Base-by-base conservation (phyloP, 2,329 filamentous ascomycete species). In the Trichoderma koningii region DNA sequence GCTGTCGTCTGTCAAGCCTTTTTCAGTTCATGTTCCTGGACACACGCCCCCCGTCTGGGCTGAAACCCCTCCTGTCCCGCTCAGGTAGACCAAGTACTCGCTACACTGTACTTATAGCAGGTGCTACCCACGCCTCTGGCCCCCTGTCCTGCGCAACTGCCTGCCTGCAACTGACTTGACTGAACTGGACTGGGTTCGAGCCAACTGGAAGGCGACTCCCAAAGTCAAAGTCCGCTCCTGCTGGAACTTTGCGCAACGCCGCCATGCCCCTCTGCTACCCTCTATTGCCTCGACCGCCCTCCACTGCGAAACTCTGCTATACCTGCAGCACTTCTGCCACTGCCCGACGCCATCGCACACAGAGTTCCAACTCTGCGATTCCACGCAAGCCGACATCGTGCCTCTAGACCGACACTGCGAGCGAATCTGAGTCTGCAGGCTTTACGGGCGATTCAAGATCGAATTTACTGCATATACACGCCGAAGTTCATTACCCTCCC, bases 221-320 rank as follows among this genome's bases (percentile, higher is more conserved):
- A 65, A 65, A 65, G 63, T 65, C 60, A 65, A 65, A 65, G 63
- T 65, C 63, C 61, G 61, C 61, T 64, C 45, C 48, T 60, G 41
- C 55, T 52, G 48, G 48, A 30, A 19, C 17, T 47, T 42, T n/a
- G 23, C 30, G 30, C 30, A 23, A 60, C 50, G 21, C 42, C 63
- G 26, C 19, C 44, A 42, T 65, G 63, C 63, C 63, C 63, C 63
- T 65, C 63, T 65, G 50, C 42, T 50, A 17, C 38, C 42, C 28
- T 52, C 50, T n/a, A 52, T 34, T 34, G 30, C 28, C 50, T 52
- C 34, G 12, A 38, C 34, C 12, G 34, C 34, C 34, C 34, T 14
- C 34, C 34, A 38, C 34, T 38, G 34, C 34, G 14, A 38, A 38
- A 38, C 34, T 38, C 34, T 38, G 34, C 34, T 52, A 52, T 52